A percentile compares a stretch with the other conserved stretches of the same genome.
These are phyloP conservation scores for Physcomitrium patens DNA, from an alignment of 225 moss, liverwort and hornwort genomes.

Conservation along the genomic window DNA sequence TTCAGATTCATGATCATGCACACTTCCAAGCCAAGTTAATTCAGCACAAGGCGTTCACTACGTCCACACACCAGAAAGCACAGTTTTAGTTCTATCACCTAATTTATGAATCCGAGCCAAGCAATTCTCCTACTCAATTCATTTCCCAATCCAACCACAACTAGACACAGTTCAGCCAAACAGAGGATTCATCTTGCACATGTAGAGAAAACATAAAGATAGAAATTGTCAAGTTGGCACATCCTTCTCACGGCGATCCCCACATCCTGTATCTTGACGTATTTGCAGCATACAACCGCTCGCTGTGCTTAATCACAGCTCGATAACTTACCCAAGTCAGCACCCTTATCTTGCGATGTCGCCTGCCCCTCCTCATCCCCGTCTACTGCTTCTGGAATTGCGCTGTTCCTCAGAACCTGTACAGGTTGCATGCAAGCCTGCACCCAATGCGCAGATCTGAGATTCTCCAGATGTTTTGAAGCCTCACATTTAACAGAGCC, in stretches of 20 bases:
- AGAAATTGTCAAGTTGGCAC: too few relatives aligned
- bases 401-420: slow-evolving; percentile 47
- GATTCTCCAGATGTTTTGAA: background rate
- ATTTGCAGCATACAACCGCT: background rate
- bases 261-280: background rate
- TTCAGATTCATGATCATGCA: too few relatives aligned
- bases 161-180: too few relatives aligned
- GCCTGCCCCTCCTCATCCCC: slow-evolving; percentile 84
- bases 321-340: slow-evolving; percentile 38
- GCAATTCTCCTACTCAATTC: too few relatives aligned
- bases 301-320: background rate
- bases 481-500: background rate
- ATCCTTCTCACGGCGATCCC: background rate
- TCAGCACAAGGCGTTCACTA: too few relatives aligned
- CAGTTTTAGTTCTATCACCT: too few relatives aligned
- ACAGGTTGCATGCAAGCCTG: slow-evolving; percentile 68
- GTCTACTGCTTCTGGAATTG: slow-evolving; percentile 45
- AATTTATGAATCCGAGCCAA: too few relatives aligned
- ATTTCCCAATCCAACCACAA: too few relatives aligned
- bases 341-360: slow-evolving; percentile 66
- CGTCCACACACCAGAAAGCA: too few relatives aligned
- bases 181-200: too few relatives aligned
- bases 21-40: too few relatives aligned
- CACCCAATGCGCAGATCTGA: slow-evolving; percentile 14
- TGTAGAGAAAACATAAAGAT: too few relatives aligned